Percentiles rank a stretch among this genome's conserved stretches.
Conservation (phyloP, 441 rosid genomes). For the Erodium texanum region DNA sequence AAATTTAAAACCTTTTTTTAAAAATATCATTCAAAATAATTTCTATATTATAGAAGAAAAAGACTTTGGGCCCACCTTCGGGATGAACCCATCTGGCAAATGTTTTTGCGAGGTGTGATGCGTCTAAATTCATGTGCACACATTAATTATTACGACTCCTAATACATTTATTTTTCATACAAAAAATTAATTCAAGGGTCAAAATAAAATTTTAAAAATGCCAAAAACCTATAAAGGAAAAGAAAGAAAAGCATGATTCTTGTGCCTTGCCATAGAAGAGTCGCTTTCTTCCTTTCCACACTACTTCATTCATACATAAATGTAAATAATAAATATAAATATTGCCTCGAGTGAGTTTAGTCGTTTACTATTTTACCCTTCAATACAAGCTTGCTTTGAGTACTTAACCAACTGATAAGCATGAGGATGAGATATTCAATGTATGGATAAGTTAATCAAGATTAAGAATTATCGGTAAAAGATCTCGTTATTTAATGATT, state of each 20-base stretch:
- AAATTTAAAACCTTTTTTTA: neutral
- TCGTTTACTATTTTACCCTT: neutral
- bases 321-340: no score
- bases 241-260: conserved; percentile 46
- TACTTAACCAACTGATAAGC: no score
- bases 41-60: neutral
- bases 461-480: no score
- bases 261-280: conserved; percentile 31
- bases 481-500: neutral
- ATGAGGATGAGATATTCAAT: no score
- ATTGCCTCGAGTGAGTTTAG: neutral
- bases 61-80: conserved; percentile 18
- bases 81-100: conserved; percentile 35
- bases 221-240: neutral
- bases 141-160: conserved; percentile 26
- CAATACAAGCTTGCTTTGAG: no score
- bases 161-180: neutral
- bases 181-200: conserved; percentile 14
- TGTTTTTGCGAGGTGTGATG: neutral
- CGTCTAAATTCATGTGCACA: conserved; percentile 46
- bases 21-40: no score
- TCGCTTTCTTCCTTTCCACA: conserved; percentile 22
- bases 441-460: no score
- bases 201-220: conserved; percentile 16
- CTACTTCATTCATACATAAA: neutral